Evolutionary conservation across 768 basidiomycete genomes (phyloP).

Genomic region (Serendipita indica): DNA sequence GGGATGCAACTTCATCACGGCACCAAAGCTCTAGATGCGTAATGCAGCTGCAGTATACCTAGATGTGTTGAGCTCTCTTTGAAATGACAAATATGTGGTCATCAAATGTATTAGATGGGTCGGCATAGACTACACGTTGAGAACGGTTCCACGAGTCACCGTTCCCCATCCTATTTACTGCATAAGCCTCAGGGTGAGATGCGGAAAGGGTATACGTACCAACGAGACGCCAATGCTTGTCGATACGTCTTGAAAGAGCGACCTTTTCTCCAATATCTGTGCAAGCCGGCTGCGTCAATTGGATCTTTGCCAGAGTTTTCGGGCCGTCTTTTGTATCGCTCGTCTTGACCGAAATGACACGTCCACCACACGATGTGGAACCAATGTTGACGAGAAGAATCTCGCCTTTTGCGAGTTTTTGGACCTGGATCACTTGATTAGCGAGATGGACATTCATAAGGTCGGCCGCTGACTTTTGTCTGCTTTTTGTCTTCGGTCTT

Average conservation of each 20-base stretch:
- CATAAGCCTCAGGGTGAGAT: neutral
- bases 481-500: conserved; percentile 99
- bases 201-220: conserved; percentile 36
- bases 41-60: too few relatives aligned
- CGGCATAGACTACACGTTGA: conserved; percentile 34
- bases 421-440: conserved; percentile 30
- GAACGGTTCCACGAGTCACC: conserved; percentile 68
- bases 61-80: too few relatives aligned
- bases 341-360: conserved; percentile 85
- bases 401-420: conserved; percentile 84
- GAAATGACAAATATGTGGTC: too few relatives aligned
- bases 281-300: conserved; percentile 86
- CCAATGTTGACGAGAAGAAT: conserved; percentile 94
- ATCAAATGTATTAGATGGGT: too few relatives aligned
- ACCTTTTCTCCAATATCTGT: conserved; percentile 98
- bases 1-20: conserved; percentile 13
- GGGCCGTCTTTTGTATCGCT: too few relatives aligned
- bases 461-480: conserved; percentile 43
- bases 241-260: conserved; percentile 82
- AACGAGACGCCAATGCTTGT: conserved; percentile 96
- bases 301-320: conserved; percentile 89
- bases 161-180: conserved; percentile 45
- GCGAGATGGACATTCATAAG: neutral
- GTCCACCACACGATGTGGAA: conserved; percentile 91
- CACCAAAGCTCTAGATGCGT: conserved; percentile 12